Conservation (phyloP, 352 stramenopile species). For the Pythium periplocum region DNA sequence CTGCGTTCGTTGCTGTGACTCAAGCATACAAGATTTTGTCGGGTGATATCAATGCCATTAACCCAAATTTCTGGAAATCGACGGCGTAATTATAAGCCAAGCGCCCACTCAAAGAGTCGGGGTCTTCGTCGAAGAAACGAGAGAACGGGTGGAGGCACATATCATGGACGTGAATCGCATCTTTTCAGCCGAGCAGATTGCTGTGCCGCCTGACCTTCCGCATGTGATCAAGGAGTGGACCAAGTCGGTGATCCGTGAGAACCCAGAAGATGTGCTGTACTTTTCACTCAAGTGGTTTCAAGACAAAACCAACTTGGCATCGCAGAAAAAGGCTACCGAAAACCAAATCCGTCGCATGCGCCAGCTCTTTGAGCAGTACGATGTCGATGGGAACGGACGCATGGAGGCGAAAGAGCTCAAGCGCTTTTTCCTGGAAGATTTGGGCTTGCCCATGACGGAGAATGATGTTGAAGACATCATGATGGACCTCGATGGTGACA, state of each 20-base stretch:
- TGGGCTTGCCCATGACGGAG: slow-evolving; percentile 48
- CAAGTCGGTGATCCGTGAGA: slow-evolving; percentile 83
- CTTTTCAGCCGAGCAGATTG: slow-evolving; percentile 91
- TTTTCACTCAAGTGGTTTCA: slow-evolving; percentile 87
- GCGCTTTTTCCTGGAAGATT: slow-evolving; percentile 60
- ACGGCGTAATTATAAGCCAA: slow-evolving; percentile 1
- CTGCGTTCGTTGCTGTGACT: slow-evolving; percentile 75
- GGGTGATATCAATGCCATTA: slow-evolving; percentile 31
- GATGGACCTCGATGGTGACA: slow-evolving; percentile 64
- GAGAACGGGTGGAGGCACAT: not conserved
- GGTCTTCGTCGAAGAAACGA: not conserved
- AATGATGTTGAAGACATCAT: slow-evolving; percentile 63
- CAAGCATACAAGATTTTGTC: slow-evolving; percentile 77
- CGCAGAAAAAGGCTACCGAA: slow-evolving; percentile 58
- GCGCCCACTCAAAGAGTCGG: not conserved
- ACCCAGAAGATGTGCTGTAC: slow-evolving; percentile 65
- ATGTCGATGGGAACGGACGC: slow-evolving; percentile 72
- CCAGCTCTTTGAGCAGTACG: slow-evolving; percentile 75
- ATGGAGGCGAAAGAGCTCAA: slow-evolving; percentile 74
- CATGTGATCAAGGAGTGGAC: slow-evolving; percentile 88
- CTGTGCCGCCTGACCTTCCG: slow-evolving; percentile 81
- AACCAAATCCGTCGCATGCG: slow-evolving; percentile 58
- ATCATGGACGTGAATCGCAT: slow-evolving; percentile 90
- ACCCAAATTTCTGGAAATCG: slow-evolving; percentile 28
- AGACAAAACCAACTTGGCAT: slow-evolving; percentile 58